Conservation (phyloP, 2,329 filamentous ascomycete genomes). For the Alternaria alternata region DNA sequence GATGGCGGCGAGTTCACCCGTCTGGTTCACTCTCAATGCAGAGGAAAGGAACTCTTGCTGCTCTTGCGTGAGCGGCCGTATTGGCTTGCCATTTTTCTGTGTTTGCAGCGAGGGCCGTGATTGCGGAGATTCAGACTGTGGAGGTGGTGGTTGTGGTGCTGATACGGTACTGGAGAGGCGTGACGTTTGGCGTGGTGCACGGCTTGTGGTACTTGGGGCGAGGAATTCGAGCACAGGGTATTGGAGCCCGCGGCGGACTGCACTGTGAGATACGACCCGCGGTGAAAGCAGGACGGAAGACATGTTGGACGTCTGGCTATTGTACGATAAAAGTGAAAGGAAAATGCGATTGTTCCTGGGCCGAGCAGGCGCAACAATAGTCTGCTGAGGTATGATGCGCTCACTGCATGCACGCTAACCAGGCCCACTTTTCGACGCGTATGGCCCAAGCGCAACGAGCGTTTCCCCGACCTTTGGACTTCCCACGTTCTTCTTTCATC, state of each 20-base stretch:
- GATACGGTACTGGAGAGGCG: constrained; percentile 23
- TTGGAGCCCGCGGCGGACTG: constrained; percentile 3
- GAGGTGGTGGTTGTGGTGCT: constrained; percentile 10
- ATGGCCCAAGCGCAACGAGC: constrained; percentile 28
- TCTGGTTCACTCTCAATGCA: constrained; percentile 89
- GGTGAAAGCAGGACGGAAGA: constrained; percentile 22
- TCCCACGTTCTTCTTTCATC: constrained; percentile 24
- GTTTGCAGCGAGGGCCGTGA: constrained; percentile 12
- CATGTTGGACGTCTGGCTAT: constrained; percentile 24
- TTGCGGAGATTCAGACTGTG: constrained; percentile 4
- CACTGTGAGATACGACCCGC: constrained; percentile 26
- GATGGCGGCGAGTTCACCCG: constrained; percentile 94
- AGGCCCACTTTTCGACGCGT: constrained; percentile 30
- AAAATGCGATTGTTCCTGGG: constrained; percentile 13
- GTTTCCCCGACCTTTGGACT: constrained; percentile 33
- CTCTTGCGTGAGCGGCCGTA: constrained; percentile 38
- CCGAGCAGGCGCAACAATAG: constrained; percentile 6
- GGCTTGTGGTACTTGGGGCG: constrained; percentile 31
- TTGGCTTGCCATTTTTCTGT: constrained; percentile 22
- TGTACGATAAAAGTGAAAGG: constrained; percentile 8
- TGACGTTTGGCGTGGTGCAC: constrained; percentile 23
- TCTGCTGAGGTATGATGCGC: constrained; percentile 25
- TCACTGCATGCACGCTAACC: constrained; percentile 28
- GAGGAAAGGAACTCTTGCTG: constrained; percentile 51
- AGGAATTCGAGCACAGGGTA: constrained; percentile 38